phyloP scores from a whole-genome alignment of 2,329 filamentous ascomycete genomes.

The Aspergillus alliaceus region DNA sequence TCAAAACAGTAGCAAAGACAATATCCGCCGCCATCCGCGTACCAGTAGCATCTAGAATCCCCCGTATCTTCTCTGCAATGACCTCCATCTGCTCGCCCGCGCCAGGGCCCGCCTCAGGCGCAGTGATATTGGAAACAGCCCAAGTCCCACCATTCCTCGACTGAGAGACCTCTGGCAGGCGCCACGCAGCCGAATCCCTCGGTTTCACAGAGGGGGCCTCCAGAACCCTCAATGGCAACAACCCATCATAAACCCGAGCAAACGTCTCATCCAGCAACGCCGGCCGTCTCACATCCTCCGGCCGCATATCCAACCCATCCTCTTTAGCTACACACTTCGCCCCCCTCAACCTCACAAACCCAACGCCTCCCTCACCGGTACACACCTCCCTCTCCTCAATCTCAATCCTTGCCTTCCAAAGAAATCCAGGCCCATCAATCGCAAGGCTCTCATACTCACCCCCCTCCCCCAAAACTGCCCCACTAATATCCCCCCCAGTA shows the following conservation, averaged over 20 bases:
- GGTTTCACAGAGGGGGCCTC: background rate
- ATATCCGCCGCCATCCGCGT: conserved; percentile 39
- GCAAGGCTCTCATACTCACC: conserved; percentile 96
- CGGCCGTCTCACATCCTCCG: conserved; percentile 52
- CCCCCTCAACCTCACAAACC: conserved; percentile 65
- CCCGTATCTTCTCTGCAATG: conserved; percentile 19
- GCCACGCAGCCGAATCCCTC: conserved; percentile 8
- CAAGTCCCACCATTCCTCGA: conserved; percentile 26
- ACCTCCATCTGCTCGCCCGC: conserved; percentile 43
- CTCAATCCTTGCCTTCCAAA: conserved; percentile 73
- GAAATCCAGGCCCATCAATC: conserved; percentile 68
- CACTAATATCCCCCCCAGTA: conserved; percentile 54
- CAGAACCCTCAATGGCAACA: background rate
- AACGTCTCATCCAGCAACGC: conserved; percentile 67
- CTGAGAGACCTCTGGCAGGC: conserved; percentile 17
- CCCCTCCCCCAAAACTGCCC: conserved; percentile 82
- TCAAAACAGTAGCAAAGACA: conserved; percentile 60
- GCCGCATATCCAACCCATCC: conserved; percentile 16
- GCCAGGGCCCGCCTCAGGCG: conserved; percentile 38
- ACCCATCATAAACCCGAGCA: conserved; percentile 34
- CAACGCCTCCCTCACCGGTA: conserved; percentile 72
- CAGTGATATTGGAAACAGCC: conserved; percentile 40
- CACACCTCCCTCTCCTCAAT: conserved; percentile 59
- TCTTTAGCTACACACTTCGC: conserved; percentile 56
- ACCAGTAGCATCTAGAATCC: conserved; percentile 24